These are phyloP conservation scores for Biscutella laevigata DNA, from an alignment of 441 rosid genomes.

Conservation along the genomic window DNA sequence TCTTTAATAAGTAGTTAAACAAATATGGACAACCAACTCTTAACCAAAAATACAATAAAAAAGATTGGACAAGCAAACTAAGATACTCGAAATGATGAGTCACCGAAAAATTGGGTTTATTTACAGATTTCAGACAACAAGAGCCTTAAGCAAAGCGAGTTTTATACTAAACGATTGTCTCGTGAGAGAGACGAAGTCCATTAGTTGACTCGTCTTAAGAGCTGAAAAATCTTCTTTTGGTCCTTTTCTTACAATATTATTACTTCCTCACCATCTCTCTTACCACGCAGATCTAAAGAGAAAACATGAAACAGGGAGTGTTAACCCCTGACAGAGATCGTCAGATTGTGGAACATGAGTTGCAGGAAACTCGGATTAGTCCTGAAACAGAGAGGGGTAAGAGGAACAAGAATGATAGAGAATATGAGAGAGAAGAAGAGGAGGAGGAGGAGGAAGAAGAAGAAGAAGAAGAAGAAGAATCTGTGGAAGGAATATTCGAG, in stretches of 20 bases:
- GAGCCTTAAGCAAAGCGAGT: no score
- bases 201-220: constrained; percentile 19
- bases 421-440: background rate
- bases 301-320: constrained; percentile 12
- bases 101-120: no score
- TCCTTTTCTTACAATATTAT: constrained; percentile 7
- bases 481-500: constrained; percentile 55
- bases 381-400: constrained; percentile 15
- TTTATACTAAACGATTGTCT: no score
- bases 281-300: constrained; percentile 18
- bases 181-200: constrained; percentile 1
- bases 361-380: constrained; percentile 24
- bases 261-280: constrained; percentile 1
- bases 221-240: constrained; percentile 11
- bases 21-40: no score
- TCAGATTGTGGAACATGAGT: constrained; percentile 22
- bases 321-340: constrained; percentile 22
- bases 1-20: no score
- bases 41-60: no score
- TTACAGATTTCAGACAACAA: no score
- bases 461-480: constrained; percentile 17
- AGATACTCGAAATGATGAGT: no score
- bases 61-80: no score
- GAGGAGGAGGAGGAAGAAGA: background rate
- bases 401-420: constrained; percentile 15